Evolutionary conservation across 1,139 yeast species (phyloP), one percentile per base, ranked within the genome.

Genomic region (Martiniozyma asiatica): DNA sequence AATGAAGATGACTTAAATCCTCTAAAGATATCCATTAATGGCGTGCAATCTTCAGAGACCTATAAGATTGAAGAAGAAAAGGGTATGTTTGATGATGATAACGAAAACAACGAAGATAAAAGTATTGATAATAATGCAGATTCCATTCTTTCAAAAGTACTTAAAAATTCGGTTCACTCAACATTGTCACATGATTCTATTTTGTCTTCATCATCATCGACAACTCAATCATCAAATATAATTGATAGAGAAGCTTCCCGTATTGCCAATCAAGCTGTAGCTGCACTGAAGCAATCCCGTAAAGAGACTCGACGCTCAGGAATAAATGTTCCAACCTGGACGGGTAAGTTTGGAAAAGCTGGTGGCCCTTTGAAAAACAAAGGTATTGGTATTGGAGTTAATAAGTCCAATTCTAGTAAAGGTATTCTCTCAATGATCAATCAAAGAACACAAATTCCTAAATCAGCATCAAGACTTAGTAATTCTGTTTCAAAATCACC

Each of bases 271-370:
- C 74, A 73, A 20, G 96, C 97, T 0, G 74, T 87, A 0, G 64
- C 65, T 14, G 85, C 87, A 0, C 56, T 89, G 35, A 63, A 73
- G 35, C 67, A 68, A 36, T 82, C 95, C 0, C 57, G 94, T 29
- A 67, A 60, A 34, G 57, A 61, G 18, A 71, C 94, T 0, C 63
- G 82, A 31, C 65, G 63, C 37, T 72, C 73, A 15, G 69, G 68
- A 20, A 62, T 85, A 18, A 94, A 94, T 4, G 75, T 80, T 0
- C 97, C 96, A 0, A 89, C 98, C 0, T 89, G 96, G 94, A 89
- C 98, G 0, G 98, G 98, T 0, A 70, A 70, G 42, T 84, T 78
- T 59, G 98, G 98, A 0, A 53, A 61, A 14, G 94, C 95, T 0
- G 95, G 95, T 35, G 44, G 14, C 28, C 25, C 5, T 14, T 8